phyloP scores from a whole-genome alignment of 441 rosid genomes.

The Pelargonium citronellum region DNA sequence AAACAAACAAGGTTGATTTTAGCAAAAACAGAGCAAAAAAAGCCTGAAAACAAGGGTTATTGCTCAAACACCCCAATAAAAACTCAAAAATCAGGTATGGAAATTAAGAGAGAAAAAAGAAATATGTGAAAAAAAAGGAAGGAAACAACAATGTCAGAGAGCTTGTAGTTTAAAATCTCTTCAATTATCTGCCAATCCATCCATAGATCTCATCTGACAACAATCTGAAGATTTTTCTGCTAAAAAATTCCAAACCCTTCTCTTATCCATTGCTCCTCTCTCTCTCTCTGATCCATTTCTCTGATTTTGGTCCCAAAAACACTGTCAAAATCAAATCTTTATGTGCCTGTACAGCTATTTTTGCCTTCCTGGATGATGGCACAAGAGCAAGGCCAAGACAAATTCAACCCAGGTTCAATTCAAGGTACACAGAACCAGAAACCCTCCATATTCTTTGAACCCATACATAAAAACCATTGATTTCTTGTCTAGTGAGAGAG shows the following conservation, averaged over 20 bases:
- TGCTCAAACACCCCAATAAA: constrained; percentile 11
- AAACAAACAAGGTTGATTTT: not conserved
- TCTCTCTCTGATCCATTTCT: constrained; percentile 16
- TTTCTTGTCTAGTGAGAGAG: constrained; percentile 43
- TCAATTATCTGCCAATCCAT: constrained; percentile 24
- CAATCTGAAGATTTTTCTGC: constrained; percentile 39
- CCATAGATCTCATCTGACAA: constrained; percentile 41
- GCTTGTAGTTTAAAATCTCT: constrained; percentile 19
- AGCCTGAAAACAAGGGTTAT: constrained; percentile 23
- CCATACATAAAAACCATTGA: constrained; percentile 40
- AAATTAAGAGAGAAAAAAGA: constrained; percentile 1
- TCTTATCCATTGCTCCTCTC: constrained; percentile 38
- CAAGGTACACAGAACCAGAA: constrained; percentile 47
- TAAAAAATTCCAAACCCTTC: constrained; percentile 26
- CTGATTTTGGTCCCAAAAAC: constrained; percentile 34
- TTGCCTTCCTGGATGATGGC: constrained; percentile 33
- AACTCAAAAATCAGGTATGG: constrained; percentile 22
- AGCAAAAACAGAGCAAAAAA: constrained; percentile 10
- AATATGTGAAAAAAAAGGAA: constrained; percentile 3
- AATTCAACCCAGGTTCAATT: constrained; percentile 32
- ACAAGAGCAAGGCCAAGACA: constrained; percentile 28
- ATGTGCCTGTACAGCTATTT: constrained; percentile 48
- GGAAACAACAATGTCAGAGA: constrained; percentile 38
- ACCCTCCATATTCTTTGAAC: constrained; percentile 45
- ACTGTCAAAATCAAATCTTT: constrained; percentile 31